These are phyloP conservation scores for Panicum virgatum DNA, from an alignment of 202 grass and related monocot genomes.

Conservation along the genomic window DNA sequence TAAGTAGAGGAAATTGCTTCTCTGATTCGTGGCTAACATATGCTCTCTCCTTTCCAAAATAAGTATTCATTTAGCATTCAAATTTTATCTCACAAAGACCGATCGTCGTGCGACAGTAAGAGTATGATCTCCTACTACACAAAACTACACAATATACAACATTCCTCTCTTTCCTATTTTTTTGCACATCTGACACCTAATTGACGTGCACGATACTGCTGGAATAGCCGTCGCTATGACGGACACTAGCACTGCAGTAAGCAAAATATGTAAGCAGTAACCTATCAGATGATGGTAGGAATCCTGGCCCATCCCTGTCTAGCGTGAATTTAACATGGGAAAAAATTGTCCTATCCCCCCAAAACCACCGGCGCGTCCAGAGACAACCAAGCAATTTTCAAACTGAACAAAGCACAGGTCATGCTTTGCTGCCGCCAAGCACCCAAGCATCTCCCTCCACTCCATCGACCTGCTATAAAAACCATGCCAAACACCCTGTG, in stretches of 20 bases:
- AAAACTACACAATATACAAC: too few species aligned
- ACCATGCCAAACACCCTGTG: neutral
- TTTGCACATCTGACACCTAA: neutral
- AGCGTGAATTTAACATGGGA: neutral
- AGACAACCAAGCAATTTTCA: neutral
- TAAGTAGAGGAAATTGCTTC: too few species aligned
- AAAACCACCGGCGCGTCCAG: neutral
- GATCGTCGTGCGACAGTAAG: too few species aligned
- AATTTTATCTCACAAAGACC: too few species aligned
- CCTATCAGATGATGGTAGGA: neutral
- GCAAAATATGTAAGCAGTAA: neutral
- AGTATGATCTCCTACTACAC: too few species aligned
- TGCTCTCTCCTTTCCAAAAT: too few species aligned
- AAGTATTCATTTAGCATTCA: too few species aligned
- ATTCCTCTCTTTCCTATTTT: too few species aligned
- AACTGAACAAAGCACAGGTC: neutral
- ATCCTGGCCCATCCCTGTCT: neutral
- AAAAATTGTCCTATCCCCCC: neutral
- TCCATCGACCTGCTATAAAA: slow-evolving; percentile 18
- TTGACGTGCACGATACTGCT: neutral
- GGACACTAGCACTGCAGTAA: neutral
- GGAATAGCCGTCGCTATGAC: neutral
- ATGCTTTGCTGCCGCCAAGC: neutral
- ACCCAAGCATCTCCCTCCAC: neutral
- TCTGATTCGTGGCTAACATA: too few species aligned